These are phyloP conservation scores for Aureobasidium sp. DNA, from an alignment of 2,329 filamentous ascomycete species.

Conservation along the genomic window DNA sequence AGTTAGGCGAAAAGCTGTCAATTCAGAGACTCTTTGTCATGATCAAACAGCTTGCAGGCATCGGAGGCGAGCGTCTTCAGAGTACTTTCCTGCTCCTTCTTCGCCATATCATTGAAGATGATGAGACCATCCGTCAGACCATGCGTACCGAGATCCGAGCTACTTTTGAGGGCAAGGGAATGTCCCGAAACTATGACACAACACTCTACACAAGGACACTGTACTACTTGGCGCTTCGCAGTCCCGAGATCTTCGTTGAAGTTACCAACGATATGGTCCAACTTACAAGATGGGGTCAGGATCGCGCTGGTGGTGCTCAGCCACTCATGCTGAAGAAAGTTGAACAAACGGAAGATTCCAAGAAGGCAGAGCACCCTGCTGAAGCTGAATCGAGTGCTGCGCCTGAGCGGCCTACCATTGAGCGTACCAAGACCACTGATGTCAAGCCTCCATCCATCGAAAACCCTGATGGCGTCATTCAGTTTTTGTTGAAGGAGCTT, in stretches of 20 bases:
- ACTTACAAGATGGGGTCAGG: constrained; percentile 56
- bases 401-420: constrained; percentile 41
- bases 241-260: constrained; percentile 79
- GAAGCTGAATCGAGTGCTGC: constrained; percentile 12
- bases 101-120: constrained; percentile 90
- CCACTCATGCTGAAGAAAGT: constrained; percentile 47
- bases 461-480: constrained; percentile 88
- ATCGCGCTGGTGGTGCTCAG: constrained; percentile 43
- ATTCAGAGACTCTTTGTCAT: constrained; percentile 88
- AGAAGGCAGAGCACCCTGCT: constrained; percentile 28
- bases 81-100: constrained; percentile 76
- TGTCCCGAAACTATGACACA: constrained; percentile 55
- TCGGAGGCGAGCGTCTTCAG: constrained; percentile 67
- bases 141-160: constrained; percentile 83
- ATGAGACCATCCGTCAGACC: constrained; percentile 80
- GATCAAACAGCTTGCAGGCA: constrained; percentile 82
- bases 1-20: constrained; percentile 79
- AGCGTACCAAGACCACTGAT: constrained; percentile 57
- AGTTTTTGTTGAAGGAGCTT: constrained; percentile 88
- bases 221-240: constrained; percentile 71
- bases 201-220: constrained; percentile 67
- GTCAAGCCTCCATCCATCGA: constrained; percentile 78
- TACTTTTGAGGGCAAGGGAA: constrained; percentile 55
- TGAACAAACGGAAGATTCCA: constrained; percentile 24
- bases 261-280: constrained; percentile 79